phyloP scores from a whole-genome alignment of 2,329 filamentous ascomycete species.

The Diaporthe sp. region DNA sequence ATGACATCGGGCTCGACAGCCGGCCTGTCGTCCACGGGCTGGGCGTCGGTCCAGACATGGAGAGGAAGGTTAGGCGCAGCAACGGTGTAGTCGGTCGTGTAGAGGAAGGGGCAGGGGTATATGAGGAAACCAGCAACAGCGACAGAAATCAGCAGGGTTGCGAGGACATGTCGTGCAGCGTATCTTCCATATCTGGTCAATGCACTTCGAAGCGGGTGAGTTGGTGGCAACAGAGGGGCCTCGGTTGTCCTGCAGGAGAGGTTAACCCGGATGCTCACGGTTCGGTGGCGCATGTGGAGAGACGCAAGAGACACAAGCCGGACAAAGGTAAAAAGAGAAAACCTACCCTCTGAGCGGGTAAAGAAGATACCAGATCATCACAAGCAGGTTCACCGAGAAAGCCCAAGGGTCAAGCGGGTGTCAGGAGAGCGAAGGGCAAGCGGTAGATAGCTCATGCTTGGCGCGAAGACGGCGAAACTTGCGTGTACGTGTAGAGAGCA shows the following conservation, averaged over 20 bases:
- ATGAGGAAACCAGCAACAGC: conserved; percentile 77
- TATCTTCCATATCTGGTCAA: conserved; percentile 79
- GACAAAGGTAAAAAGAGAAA: conserved; percentile 34
- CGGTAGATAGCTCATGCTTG: conserved; percentile 40
- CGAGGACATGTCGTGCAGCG: conserved; percentile 80
- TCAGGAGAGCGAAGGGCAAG: conserved; percentile 7
- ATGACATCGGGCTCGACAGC: conserved; percentile 76
- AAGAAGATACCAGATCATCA: conserved; percentile 83
- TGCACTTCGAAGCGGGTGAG: conserved; percentile 74
- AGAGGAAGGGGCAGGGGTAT: conserved; percentile 82
- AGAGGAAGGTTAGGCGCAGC: conserved; percentile 80
- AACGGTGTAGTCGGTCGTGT: conserved; percentile 78
- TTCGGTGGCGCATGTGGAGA: conserved; percentile 42
- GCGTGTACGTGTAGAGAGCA: background rate
- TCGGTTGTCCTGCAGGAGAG: conserved; percentile 74
- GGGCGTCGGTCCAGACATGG: conserved; percentile 85
- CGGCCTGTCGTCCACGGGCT: conserved; percentile 68
- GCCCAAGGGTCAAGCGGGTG: conserved; percentile 27
- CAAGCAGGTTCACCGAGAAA: conserved; percentile 40
- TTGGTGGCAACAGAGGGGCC: conserved; percentile 74
- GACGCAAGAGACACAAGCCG: background rate
- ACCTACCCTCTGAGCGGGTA: conserved; percentile 83
- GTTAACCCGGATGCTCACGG: background rate
- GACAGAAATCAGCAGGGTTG: conserved; percentile 81
- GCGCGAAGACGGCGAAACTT: conserved; percentile 22